Conservation (phyloP, 345 rosid species). For the Syzygium aromaticum region DNA sequence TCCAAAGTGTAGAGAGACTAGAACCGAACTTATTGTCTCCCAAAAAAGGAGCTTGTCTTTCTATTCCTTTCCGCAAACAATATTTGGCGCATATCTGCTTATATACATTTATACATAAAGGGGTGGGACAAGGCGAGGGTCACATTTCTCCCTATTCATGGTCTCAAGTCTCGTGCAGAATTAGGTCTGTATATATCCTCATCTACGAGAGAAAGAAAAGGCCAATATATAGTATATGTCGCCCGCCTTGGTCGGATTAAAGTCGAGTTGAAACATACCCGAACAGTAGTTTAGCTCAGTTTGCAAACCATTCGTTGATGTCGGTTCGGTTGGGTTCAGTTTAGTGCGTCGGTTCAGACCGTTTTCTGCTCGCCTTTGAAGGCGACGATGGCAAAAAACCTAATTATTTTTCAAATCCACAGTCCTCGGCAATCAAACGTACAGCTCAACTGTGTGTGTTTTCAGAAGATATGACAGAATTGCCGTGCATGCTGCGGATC, state of each 20-base stretch:
- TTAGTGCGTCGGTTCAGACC: background rate
- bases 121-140: background rate
- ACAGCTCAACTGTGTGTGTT: background rate
- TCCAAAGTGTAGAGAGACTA: background rate
- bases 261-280: background rate
- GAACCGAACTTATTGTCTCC: background rate
- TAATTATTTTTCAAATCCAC: background rate
- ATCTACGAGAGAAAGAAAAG: background rate
- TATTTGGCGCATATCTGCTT: background rate
- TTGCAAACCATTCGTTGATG: background rate
- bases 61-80: background rate
- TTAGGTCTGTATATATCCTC: background rate
- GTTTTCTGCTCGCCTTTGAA: background rate
- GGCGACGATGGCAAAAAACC: background rate
- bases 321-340: background rate
- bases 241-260: background rate
- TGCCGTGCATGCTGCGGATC: background rate
- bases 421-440: background rate
- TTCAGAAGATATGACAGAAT: background rate
- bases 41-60: background rate
- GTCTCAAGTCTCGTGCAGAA: background rate
- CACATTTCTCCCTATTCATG: background rate
- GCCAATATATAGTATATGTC: background rate
- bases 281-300: background rate
- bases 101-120: background rate